Conservation (phyloP, 2,329 filamentous ascomycete species). For the Penicillium brevicompactum region DNA sequence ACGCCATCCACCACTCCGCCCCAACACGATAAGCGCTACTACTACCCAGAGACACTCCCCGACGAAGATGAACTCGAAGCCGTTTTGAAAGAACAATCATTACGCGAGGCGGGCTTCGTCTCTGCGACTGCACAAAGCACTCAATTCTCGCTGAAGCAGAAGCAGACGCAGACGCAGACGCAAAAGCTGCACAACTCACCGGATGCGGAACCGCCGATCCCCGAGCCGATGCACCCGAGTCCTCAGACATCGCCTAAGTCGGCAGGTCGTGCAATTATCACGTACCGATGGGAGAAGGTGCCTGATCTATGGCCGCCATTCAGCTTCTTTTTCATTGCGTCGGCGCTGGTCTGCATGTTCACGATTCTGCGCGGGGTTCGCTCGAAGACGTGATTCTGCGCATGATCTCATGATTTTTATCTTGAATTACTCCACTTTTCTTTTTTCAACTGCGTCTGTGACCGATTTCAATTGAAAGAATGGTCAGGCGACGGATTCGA, state of each 20-base stretch:
- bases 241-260: not conserved
- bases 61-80: slow-evolving; percentile 16
- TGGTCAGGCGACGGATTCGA: not conserved
- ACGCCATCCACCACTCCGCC: not conserved
- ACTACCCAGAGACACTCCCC: slow-evolving; percentile 20
- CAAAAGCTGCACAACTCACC: slow-evolving; percentile 10
- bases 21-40: slow-evolving; percentile 11
- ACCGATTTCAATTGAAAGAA: not conserved
- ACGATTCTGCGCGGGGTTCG: slow-evolving; percentile 8
- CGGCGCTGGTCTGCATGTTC: slow-evolving; percentile 5
- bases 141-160: not conserved
- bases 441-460: no score
- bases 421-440: not conserved
- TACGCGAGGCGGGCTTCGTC: slow-evolving; percentile 18
- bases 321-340: slow-evolving; percentile 7
- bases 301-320: not conserved
- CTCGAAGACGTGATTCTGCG: not conserved
- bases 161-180: not conserved
- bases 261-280: not conserved
- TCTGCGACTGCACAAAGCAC: not conserved
- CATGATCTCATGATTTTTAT: not conserved
- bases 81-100: slow-evolving; percentile 2
- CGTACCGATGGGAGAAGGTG: not conserved
- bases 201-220: slow-evolving; percentile 16
- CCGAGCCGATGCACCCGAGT: slow-evolving; percentile 9